A percentile compares a stretch with the other conserved stretches of the same genome.
Conservation (phyloP, 2,329 filamentous ascomycete species). For the Colletotrichum liaoningense region DNA sequence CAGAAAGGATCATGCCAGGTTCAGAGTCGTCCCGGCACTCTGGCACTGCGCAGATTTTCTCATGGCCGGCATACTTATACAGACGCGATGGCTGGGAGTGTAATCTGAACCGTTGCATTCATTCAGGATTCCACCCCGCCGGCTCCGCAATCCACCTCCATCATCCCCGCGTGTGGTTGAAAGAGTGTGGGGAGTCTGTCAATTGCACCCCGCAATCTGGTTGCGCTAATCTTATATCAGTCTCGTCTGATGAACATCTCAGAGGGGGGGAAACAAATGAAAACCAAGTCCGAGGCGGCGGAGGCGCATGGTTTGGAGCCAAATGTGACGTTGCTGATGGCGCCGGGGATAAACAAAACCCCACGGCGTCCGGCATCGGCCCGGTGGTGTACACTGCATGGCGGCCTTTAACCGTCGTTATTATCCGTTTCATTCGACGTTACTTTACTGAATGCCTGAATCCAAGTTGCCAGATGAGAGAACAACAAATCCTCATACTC, state of each 20-base stretch:
- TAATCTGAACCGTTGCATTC: background rate
- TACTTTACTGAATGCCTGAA: too few species aligned
- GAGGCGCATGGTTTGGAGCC: background rate
- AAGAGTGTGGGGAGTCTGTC: background rate
- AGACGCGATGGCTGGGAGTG: background rate
- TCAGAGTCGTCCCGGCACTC: background rate
- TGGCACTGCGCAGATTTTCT: background rate
- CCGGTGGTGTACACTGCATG: too few species aligned
- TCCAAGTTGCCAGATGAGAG: too few species aligned
- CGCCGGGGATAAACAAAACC: background rate
- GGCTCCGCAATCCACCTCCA: background rate
- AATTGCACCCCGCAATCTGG: slow-evolving; percentile 1
- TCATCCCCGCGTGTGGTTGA: background rate
- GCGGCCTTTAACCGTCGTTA: background rate
- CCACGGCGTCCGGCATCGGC: background rate
- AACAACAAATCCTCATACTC: too few species aligned
- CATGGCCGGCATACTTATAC: background rate
- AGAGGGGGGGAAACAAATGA: background rate
- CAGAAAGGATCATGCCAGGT: background rate
- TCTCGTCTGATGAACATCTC: slow-evolving; percentile 17
- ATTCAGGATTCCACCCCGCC: background rate
- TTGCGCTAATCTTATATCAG: slow-evolving; percentile 8
- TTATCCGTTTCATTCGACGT: background rate
- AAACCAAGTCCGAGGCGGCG: background rate
- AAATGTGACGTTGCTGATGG: background rate